Base-by-base conservation (phyloP, 2,329 filamentous ascomycete species). In the Microdochium trichocladiopsis region DNA sequence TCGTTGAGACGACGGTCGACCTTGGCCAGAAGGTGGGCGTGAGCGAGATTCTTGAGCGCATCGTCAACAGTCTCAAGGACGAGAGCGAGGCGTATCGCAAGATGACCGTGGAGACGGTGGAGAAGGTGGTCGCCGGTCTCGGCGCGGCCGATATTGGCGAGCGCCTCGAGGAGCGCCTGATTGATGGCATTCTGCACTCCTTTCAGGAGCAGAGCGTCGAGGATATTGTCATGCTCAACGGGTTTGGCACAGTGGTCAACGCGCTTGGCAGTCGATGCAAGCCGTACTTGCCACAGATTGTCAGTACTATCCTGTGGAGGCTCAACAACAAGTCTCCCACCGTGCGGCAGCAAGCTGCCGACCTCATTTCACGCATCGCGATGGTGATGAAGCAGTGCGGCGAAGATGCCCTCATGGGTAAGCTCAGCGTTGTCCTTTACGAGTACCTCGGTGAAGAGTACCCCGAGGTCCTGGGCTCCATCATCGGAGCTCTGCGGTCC, bases 301-400 rank as follows among this genome's bases (percentile, higher is more conserved):
- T 95, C 71, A 92, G 87, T 68, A 96, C 93, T 2, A 96, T 99
- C 63, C 83, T 99, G 22, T 96, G 91, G 87, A 83, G 94, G 25
- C 75, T 99, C 55, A 97, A 97, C 80, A 96, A 99, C 79, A 97
- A 97, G 73, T 95, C 90, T 4, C 88, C 94, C 8, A 96, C 93
- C 1, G 94, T 99, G 36, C 88, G 94, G 58, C 94, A 99, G 69
- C 94, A 99, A 71, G 92, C 94, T 2, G 94, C 94, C 4, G 94
- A 99, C 68, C 80, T 99, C 47, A 95, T 99, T 60, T 96, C 92
- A 9, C 89, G 94, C 22, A 96, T 99, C 63, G 94, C 94, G 4
- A 93, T 96, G 79, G 93, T 97, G 50, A 97, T 99, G 92, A 95
- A 95, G 73, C 92, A 97, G 72, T 99, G 94, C 66, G 92, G 91